These are phyloP conservation scores for Limnanthes douglasii DNA, from an alignment of 345 rosid genomes.

Conservation along the genomic window DNA sequence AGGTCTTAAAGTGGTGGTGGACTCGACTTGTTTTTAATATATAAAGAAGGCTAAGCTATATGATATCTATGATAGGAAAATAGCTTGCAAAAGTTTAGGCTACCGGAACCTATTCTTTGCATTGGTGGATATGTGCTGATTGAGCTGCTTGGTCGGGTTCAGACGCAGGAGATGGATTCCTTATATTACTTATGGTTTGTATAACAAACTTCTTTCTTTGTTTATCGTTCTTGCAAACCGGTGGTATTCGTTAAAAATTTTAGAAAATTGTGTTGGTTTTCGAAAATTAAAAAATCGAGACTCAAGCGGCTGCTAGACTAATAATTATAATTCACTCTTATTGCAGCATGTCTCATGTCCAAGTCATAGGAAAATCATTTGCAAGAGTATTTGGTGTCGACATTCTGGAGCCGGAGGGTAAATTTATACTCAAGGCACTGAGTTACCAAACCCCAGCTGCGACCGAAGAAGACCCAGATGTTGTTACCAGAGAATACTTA, in stretches of 20 bases:
- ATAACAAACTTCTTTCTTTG: slow-evolving; percentile 1
- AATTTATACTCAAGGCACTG: slow-evolving; percentile 30
- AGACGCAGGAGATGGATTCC: slow-evolving; percentile 70
- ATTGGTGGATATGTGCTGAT: slow-evolving; percentile 67
- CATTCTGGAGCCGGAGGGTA: slow-evolving; percentile 28
- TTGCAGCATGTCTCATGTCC: slow-evolving; percentile 66
- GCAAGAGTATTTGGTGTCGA: slow-evolving; percentile 31
- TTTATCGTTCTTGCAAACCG: not conserved
- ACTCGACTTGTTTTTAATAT: too few species aligned
- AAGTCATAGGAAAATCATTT: slow-evolving; percentile 47
- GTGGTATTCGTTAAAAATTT: not conserved
- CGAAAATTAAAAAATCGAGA: not conserved
- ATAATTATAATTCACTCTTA: not conserved
- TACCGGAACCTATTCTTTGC: slow-evolving; percentile 85
- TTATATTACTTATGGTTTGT: slow-evolving; percentile 77
- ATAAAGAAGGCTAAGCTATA: slow-evolving; percentile 1
- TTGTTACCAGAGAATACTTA: not conserved
- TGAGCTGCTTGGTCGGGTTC: slow-evolving; percentile 80
- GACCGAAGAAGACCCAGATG: slow-evolving; percentile 5
- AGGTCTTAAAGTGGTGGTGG: slow-evolving; percentile 1
- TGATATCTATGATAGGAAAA: slow-evolving; percentile 72
- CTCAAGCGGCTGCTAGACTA: slow-evolving; percentile 1
- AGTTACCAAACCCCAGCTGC: slow-evolving; percentile 23
- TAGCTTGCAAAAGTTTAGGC: slow-evolving; percentile 54
- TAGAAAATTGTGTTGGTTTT: too few species aligned